Conservation (phyloP, 768 basidiomycete genomes). For the Suillus alpinus region DNA sequence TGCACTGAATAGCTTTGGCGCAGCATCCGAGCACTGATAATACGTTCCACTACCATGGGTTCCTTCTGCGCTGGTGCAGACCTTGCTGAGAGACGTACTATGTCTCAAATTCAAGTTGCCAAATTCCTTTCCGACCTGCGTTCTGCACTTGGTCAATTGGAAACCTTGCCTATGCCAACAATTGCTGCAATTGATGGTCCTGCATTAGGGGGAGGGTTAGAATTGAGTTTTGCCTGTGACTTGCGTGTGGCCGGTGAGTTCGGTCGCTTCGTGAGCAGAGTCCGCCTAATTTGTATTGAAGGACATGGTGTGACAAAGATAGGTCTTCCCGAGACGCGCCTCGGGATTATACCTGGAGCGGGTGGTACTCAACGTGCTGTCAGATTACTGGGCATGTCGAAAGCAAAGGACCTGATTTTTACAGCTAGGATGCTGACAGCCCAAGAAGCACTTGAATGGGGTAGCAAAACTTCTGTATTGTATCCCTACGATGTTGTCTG, state of each 20-base stretch:
- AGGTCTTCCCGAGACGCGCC: constrained; percentile 75
- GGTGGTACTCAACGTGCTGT: constrained; percentile 86
- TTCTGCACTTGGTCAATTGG: constrained; percentile 68
- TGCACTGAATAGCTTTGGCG: neutral
- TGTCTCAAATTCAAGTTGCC: constrained; percentile 71
- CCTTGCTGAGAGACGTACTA: constrained; percentile 78
- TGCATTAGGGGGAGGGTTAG: constrained; percentile 90
- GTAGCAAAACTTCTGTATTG: constrained; percentile 35
- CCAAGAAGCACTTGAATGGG: constrained; percentile 65
- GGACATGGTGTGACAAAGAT: constrained; percentile 75
- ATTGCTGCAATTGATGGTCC: constrained; percentile 93
- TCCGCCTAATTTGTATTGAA: constrained; percentile 22
- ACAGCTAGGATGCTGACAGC: constrained; percentile 72
- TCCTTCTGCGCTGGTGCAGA: constrained; percentile 94
- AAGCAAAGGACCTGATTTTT: constrained; percentile 85
- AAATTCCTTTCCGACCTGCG: constrained; percentile 79
- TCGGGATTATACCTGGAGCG: constrained; percentile 89
- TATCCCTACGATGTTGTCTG: neutral
- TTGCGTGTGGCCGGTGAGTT: constrained; percentile 79
- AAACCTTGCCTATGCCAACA: constrained; percentile 81
- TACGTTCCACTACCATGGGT: constrained; percentile 75
- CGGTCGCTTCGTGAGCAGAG: neutral
- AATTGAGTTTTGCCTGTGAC: constrained; percentile 86
- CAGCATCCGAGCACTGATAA: constrained; percentile 75
- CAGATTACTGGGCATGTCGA: constrained; percentile 72